Percentiles rank a stretch among this genome's conserved stretches.
Conservation (phyloP, 352 stramenopile genomes). For the Halophytophthora polymorphica region DNA sequence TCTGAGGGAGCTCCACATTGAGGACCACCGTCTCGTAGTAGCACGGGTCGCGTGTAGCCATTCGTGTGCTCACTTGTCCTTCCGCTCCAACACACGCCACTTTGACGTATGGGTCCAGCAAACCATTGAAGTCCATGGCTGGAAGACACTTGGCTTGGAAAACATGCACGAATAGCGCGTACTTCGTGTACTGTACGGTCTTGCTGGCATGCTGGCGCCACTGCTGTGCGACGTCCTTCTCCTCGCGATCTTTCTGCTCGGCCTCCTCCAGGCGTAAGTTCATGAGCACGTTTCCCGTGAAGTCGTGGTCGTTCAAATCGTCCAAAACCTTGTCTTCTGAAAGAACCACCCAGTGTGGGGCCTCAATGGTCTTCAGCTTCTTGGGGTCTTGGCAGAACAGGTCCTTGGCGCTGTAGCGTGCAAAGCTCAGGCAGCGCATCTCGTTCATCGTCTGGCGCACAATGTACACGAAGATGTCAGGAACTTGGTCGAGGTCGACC, state of each 20-base stretch:
- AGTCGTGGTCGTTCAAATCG: constrained; percentile 78
- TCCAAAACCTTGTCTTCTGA: constrained; percentile 78
- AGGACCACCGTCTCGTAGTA: constrained; percentile 86
- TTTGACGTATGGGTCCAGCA: constrained; percentile 83
- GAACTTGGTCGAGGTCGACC: constrained; percentile 64
- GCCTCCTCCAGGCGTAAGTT: constrained; percentile 59
- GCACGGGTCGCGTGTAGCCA: constrained; percentile 70
- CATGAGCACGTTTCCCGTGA: constrained; percentile 81
- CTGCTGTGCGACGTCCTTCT: constrained; percentile 39
- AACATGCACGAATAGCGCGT: constrained; percentile 79
- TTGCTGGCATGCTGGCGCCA: constrained; percentile 58
- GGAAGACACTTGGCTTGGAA: constrained; percentile 77
- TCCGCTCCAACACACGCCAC: constrained; percentile 78
- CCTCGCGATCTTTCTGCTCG: constrained; percentile 9
- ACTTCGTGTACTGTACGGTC: constrained; percentile 69
- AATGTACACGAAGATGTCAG: constrained; percentile 81
- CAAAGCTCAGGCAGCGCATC: constrained; percentile 72
- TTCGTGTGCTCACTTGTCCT: constrained; percentile 51
- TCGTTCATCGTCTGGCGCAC: constrained; percentile 56
- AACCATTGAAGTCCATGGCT: constrained; percentile 66
- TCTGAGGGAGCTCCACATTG: constrained; percentile 70
- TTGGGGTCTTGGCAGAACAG: constrained; percentile 49
- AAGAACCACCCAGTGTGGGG: constrained; percentile 68
- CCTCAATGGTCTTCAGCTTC: constrained; percentile 28
- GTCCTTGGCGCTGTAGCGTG: constrained; percentile 68